Base-by-base conservation (phyloP, 805 yeast species). In the Kodamaea neixiangensis region DNA sequence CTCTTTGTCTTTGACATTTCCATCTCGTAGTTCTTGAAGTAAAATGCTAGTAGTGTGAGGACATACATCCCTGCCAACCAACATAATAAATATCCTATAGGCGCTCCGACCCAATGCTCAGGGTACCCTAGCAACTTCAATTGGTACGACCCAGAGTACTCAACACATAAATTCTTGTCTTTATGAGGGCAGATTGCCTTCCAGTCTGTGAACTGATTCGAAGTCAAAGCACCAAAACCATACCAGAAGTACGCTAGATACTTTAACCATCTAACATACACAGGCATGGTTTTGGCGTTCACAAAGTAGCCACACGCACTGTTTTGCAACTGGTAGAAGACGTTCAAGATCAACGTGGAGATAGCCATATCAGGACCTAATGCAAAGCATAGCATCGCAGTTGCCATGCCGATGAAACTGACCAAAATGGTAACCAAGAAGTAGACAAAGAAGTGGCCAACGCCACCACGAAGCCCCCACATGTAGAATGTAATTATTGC, bases 351-450 rank as follows among this genome's bases (percentile, higher is more conserved):
- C 52, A 64, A 50, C 15, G 59, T 46, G 19, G 66, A 58, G 2
- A 53, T 38, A 15, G 66, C 49, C 43, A 61, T 60, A 33, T 61
- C 64, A 1, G 57, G 35, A 0, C 60, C 54, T 17, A 61, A 38
- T 2, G 67, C 64, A 41, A 85, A 84, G 7, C 77, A 71, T 53
- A 62, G 57, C 60, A 78, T 75, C 0, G 87, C 88, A 54, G 77
- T 67, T 3, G 82, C 71, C 71, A 85, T 78, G 9, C 86, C 77
- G 46, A 76, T 73, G 55, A 83, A 68, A 50, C 83, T 84, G 15
- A 76, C 77, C 22, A 89, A 57, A n/a, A 89, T 62, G 7, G 76
- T 72, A 5, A 81, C 76, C 2, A 83, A 76, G 64, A 86, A 86
- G 65, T 77, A 89, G 1, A 81, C 73, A 55, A 85, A 86, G 60